Base-by-base conservation (phyloP, 23 red algal species). In the Gracilaria gracilis region DNA sequence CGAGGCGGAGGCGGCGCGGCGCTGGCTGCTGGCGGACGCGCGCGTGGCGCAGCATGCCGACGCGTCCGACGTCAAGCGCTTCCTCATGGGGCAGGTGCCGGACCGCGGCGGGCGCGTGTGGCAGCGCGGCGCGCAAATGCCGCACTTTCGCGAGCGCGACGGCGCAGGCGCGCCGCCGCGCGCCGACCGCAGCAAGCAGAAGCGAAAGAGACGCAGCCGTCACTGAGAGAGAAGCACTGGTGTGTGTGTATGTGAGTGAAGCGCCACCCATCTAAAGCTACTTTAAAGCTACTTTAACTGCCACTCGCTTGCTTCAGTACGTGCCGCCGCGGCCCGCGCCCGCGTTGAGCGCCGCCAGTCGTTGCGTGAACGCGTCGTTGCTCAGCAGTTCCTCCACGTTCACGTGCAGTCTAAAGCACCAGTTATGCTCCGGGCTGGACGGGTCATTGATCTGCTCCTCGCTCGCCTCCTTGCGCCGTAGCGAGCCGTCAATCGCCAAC, bases 381-480 rank as follows among this genome's bases (percentile, higher is more conserved):
- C 62, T 33, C 37, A 90, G 6, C 13, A 95, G 32, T 15, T 72
- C 44, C 38, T 82, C 83, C 20, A 91, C 39, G 42, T 80, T 54
- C 0, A 90, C 6, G 48, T 90, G 93, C 79, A 95, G 42, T 13
- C 93, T 61, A 54, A 95, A 95, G 80, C 90, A 72, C 96, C 96
- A 98, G 54, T 89, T 90, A 65, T 95, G 96, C 4, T 84, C 51
- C 0, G 96, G 89, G 71, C 95, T 49, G 3, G 83, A 85, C 12
- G 96, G 93, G 44, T 90, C 85, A 42, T 98, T 98, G 72, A 95
- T 95, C 84, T 95, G 93, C 85, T 98, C 96, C 34, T 95, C 96
- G 21, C 75, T 35, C 5, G 96, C 93, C 20, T 81, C 66, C 37
- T 61, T 51, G 27, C 93, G 79, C 65, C 89, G 82, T 50, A 98